Percentiles rank a stretch among this genome's conserved stretches.
These are phyloP conservation scores for Aphelidium insulamus DNA, from an alignment of 371 early-diverging fungal genomes.

Conservation along the genomic window DNA sequence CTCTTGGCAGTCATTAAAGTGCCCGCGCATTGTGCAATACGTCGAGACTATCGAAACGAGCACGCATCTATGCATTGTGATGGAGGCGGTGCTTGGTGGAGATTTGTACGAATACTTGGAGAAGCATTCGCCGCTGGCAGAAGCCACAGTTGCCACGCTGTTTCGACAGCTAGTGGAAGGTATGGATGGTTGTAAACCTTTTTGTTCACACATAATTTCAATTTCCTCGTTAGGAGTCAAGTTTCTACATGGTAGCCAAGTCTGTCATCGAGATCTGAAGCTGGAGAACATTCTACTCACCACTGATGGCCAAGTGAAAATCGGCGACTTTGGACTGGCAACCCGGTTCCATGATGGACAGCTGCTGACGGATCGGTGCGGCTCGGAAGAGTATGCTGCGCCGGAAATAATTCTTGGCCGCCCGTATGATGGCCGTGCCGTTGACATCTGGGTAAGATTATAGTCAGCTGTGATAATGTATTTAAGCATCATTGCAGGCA, in stretches of 20 bases:
- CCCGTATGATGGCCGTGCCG: slow-evolving; percentile 32
- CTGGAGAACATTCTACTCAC: slow-evolving; percentile 34
- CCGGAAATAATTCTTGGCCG: slow-evolving; percentile 50
- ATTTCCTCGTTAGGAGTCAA: too few relatives aligned
- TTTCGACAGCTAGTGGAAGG: slow-evolving; percentile 28
- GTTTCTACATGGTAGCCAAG: slow-evolving; percentile 40
- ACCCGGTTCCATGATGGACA: slow-evolving; percentile 23
- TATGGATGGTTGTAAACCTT: too few relatives aligned
- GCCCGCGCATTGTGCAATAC: slow-evolving; percentile 42
- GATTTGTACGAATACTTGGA: slow-evolving; percentile 39
- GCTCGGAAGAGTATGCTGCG: slow-evolving; percentile 60
- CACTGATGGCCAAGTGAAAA: slow-evolving; percentile 14
- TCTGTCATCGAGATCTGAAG: slow-evolving; percentile 56
- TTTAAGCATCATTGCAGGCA: too few relatives aligned
- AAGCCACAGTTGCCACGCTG: slow-evolving; percentile 8
- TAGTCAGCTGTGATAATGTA: too few relatives aligned
- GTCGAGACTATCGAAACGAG: slow-evolving; percentile 45
- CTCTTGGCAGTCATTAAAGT: slow-evolving; percentile 25
- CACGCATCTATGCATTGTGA: slow-evolving; percentile 28
- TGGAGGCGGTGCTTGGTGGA: slow-evolving; percentile 37
- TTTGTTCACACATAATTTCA: too few relatives aligned
- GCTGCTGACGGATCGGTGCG: slow-evolving; percentile 28
- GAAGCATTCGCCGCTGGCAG: slow-evolving; percentile 2
- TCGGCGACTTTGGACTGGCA: slow-evolving; percentile 49
- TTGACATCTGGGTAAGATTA: slow-evolving; percentile 56